phyloP scores from a whole-genome alignment of 495 filamentous ascomycete species.

The Aspergillus diversus region DNA sequence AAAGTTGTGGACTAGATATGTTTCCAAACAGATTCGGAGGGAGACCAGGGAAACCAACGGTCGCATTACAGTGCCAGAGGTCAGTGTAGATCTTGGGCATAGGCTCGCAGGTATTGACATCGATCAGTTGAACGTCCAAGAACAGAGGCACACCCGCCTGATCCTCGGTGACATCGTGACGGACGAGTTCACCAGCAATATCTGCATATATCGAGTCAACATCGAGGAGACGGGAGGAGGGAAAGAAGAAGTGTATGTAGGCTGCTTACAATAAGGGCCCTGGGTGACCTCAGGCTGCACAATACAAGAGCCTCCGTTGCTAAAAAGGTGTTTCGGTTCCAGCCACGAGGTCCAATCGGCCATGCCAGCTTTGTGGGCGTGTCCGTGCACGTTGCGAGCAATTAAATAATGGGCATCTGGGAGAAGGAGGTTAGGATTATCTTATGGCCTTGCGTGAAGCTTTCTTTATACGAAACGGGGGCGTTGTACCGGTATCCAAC shows the following conservation, averaged over 20 bases:
- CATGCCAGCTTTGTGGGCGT: conserved; percentile 49
- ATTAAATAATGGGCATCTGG: conserved; percentile 33
- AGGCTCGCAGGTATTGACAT: conserved; percentile 59
- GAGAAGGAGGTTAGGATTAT: conserved; percentile 9
- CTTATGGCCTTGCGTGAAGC: neutral
- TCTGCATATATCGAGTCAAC: conserved; percentile 19
- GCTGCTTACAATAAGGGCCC: conserved; percentile 52
- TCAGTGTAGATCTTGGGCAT: conserved; percentile 59
- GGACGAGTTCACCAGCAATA: conserved; percentile 53
- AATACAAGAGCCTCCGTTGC: conserved; percentile 53
- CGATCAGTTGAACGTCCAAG: conserved; percentile 62
- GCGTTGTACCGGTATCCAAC: conserved; percentile 22
- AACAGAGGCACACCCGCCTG: conserved; percentile 59
- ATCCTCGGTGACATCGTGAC: conserved; percentile 55
- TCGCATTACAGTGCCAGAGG: conserved; percentile 58
- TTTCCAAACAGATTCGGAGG: no score
- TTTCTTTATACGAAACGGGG: neutral
- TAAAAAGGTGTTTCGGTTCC: conserved; percentile 51
- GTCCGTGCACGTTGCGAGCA: conserved; percentile 44
- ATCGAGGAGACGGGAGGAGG: neutral
- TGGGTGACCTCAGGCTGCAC: conserved; percentile 56
- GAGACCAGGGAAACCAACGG: neutral
- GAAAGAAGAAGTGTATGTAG: neutral
- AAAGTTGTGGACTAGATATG: neutral
- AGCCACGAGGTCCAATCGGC: conserved; percentile 9